phyloP scores from a whole-genome alignment of 2,329 filamentous ascomycete species.

The Xylariaceae sp. region DNA sequence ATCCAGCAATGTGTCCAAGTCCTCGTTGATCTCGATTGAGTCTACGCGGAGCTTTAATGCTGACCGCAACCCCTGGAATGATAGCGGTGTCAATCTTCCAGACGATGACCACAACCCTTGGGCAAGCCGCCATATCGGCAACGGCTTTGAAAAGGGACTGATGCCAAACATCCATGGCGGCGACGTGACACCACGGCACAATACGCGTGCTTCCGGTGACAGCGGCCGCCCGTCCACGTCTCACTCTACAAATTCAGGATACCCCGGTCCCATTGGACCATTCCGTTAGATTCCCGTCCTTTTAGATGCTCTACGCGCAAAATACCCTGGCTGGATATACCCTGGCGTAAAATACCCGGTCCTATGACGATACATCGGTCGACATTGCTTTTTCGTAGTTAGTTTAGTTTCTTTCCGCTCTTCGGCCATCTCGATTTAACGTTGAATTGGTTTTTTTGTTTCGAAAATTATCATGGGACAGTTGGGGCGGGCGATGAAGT shows the following conservation, averaged over 20 bases:
- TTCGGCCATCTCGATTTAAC: not conserved
- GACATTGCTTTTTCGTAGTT: conserved; percentile 20
- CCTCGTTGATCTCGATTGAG: conserved; percentile 92
- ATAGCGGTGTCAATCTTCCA: conserved; percentile 89
- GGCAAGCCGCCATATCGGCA: conserved; percentile 59
- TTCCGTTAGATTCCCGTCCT: conserved; percentile 68
- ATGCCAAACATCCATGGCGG: conserved; percentile 58
- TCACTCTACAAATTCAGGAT: conserved; percentile 93
- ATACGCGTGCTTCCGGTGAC: conserved; percentile 79
- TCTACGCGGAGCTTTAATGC: conserved; percentile 85
- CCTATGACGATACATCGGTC: conserved; percentile 40
- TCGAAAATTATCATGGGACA: conserved; percentile 14
- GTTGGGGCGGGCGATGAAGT: conserved; percentile 17
- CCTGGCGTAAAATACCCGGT: conserved; percentile 57
- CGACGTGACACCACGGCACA: conserved; percentile 80
- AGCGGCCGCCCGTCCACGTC: conserved; percentile 90
- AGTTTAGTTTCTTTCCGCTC: conserved; percentile 14
- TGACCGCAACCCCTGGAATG: conserved; percentile 97
- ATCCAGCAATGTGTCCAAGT: conserved; percentile 85
- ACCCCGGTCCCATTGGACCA: conserved; percentile 87
- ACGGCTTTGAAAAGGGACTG: conserved; percentile 60
- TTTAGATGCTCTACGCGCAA: conserved; percentile 47
- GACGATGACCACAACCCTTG: conserved; percentile 74
- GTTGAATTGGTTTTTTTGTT: conserved; percentile 16
- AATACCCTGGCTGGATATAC: conserved; percentile 62